Evolutionary conservation across 306 rosid genomes (phyloP).

Genomic region (Castanopsis chinensis): DNA sequence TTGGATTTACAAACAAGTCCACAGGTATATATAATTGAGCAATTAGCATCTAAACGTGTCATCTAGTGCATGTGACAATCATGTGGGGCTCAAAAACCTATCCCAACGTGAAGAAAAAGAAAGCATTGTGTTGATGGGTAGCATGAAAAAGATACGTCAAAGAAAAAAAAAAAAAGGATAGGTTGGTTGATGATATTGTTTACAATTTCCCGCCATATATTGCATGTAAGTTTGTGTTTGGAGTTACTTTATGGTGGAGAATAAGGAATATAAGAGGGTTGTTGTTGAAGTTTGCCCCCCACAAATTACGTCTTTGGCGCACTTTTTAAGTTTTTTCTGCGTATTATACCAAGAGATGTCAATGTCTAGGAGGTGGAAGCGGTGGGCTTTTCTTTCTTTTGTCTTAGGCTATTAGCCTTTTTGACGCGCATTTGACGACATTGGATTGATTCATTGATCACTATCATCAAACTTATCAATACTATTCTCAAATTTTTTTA

Average conservation of each 20-base stretch:
- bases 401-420: neutral
- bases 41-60: neutral
- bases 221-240: constrained; percentile 33
- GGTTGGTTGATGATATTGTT: neutral
- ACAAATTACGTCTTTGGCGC: neutral
- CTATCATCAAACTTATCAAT: too few species aligned
- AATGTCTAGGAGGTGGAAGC: constrained; percentile 16
- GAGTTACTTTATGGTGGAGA: constrained; percentile 20
- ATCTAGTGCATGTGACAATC: neutral
- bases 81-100: neutral
- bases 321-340: neutral
- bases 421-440: neutral
- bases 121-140: neutral
- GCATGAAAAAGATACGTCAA: neutral
- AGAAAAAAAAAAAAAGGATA: neutral
- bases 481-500: too few species aligned
- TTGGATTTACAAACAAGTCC: neutral
- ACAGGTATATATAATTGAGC: neutral
- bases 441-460: neutral
- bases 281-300: neutral
- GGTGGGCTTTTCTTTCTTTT: neutral
- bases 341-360: neutral
- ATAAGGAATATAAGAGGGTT: neutral
- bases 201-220: constrained; percentile 13
- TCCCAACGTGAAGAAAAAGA: neutral